Evolutionary conservation across 2,329 filamentous ascomycete genomes (phyloP).

Genomic region (Lecanicillium sp.): DNA sequence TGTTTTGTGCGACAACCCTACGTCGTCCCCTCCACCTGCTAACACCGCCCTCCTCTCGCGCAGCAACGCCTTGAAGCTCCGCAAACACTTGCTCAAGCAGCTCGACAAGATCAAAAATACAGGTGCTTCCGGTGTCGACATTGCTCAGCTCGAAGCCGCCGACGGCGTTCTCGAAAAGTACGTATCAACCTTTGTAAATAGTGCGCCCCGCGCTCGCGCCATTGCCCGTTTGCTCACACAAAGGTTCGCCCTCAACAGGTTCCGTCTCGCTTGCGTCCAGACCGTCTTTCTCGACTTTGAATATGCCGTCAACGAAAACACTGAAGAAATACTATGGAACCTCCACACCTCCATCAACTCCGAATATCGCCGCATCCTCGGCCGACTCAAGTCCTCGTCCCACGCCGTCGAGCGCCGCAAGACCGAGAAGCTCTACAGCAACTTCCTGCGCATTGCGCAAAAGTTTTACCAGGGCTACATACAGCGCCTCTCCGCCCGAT

Average conservation of each 20-base stretch:
- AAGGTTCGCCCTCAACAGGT: conserved; percentile 38
- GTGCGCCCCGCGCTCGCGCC: no score
- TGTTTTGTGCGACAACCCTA: conserved; percentile 5
- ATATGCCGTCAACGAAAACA: conserved; percentile 54
- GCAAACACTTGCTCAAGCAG: conserved; percentile 37
- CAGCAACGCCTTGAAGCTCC: conserved; percentile 39
- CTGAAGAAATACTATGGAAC: conserved; percentile 71
- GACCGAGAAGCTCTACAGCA: conserved; percentile 72
- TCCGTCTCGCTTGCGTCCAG: conserved; percentile 65
- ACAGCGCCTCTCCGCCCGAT: conserved; percentile 62
- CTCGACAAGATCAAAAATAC: conserved; percentile 36
- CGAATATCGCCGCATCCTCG: conserved; percentile 67
- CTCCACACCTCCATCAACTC: conserved; percentile 71
- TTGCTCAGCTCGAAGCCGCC: conserved; percentile 38
- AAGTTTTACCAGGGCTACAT: conserved; percentile 85
- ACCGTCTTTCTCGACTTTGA: conserved; percentile 68
- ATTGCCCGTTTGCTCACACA: conserved; percentile 15
- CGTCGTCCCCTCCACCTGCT: conserved; percentile 13
- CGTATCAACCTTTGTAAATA: conserved; percentile 18
- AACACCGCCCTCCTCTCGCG: conserved; percentile 12
- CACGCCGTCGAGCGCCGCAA: conserved; percentile 64
- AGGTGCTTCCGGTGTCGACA: conserved; percentile 29
- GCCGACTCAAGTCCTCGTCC: conserved; percentile 45
- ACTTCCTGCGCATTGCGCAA: conserved; percentile 82
- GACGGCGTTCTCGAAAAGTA: conserved; percentile 39